Base-by-base conservation (phyloP, 345 rosid species). In the Gossypium raimondii region DNA sequence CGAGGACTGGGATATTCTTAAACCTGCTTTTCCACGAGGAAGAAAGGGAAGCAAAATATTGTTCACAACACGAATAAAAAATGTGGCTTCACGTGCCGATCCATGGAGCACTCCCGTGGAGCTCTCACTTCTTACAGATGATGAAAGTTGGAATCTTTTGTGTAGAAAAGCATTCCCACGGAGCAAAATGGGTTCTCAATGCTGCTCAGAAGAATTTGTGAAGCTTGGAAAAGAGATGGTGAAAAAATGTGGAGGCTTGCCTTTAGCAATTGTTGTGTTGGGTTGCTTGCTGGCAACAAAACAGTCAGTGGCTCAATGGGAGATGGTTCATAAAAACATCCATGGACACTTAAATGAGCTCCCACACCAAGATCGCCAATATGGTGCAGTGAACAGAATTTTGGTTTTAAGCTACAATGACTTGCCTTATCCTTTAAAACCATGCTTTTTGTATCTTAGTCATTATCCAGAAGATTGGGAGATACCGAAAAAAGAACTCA, bases 371-470 rank as follows among this genome's bases (percentile, higher is more conserved):
- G 20, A 20, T 20, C 20, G 20, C 0, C 20, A 20, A 20, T 20
- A 20, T 20, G 20, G 20, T 20, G 20, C 20, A 20, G 20, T 20
- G 20, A 20, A 20, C 20, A 0, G 20, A 20, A 20, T 20, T 20
- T 20, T 20, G 20, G 20, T 20, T 20, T 20, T 0, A 20, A 20
- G 20, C 20, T 20, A 20, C 20, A 20, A 20, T 20, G 20, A 20
- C 20, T 17, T 85, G 72, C 87, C 85, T 0, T 65, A 48, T 24
- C 59, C 51, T 20, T 72, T 80, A 58, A 85, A 78, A 16, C 76
- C 82, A 0, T 82, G 85, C 72, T 85, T 85, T 41, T 18, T 78
- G 11, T 76, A 82, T 52, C 6, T 82, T 11, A 60, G 75, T 9
- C 56, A 75, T 7, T 82, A 76, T 60, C 85, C 82, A 0, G 80